These are phyloP conservation scores for Hydnum rufescens DNA, from an alignment of 768 basidiomycete species.

Conservation along the genomic window DNA sequence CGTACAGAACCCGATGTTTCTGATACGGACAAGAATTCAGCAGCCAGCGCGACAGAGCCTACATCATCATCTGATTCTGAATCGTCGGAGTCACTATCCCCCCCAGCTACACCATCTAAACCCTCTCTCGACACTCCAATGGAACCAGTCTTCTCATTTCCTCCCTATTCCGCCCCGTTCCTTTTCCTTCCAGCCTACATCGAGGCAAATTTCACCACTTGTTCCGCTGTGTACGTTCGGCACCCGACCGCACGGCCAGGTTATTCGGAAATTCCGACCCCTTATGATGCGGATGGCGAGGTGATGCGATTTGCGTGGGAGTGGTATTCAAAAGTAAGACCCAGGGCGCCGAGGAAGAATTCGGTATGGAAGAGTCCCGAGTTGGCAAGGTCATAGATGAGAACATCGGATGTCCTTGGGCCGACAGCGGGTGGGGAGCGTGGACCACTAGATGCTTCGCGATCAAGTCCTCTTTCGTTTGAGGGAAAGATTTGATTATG, in stretches of 20 bases:
- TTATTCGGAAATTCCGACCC: conserved; percentile 88
- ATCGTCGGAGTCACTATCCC: background rate
- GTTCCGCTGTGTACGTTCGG: conserved; percentile 81
- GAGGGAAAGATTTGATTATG: too few species aligned
- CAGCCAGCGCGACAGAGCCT: conserved; percentile 5
- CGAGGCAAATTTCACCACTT: conserved; percentile 69
- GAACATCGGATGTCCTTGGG: too few species aligned
- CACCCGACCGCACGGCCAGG: conserved; percentile 94
- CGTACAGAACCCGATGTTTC: too few species aligned
- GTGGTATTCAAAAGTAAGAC: conserved; percentile 64
- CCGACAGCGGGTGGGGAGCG: too few species aligned
- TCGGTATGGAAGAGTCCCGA: conserved; percentile 1
- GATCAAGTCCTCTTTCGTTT: too few species aligned
- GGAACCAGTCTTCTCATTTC: conserved; percentile 55
- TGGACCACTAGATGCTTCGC: too few species aligned
- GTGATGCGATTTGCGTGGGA: conserved; percentile 88
- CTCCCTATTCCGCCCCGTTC: conserved; percentile 72
- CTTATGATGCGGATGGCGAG: conserved; percentile 90
- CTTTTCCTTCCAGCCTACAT: conserved; percentile 87
- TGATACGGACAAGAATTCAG: too few species aligned
- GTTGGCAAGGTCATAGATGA: too few species aligned
- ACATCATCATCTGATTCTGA: background rate
- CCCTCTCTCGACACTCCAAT: background rate
- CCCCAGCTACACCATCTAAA: background rate
- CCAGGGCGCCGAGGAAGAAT: conserved; percentile 36